Evolutionary conservation across 164 flowering plant genomes (phyloP).

Genomic region (Buxus sempervirens): DNA sequence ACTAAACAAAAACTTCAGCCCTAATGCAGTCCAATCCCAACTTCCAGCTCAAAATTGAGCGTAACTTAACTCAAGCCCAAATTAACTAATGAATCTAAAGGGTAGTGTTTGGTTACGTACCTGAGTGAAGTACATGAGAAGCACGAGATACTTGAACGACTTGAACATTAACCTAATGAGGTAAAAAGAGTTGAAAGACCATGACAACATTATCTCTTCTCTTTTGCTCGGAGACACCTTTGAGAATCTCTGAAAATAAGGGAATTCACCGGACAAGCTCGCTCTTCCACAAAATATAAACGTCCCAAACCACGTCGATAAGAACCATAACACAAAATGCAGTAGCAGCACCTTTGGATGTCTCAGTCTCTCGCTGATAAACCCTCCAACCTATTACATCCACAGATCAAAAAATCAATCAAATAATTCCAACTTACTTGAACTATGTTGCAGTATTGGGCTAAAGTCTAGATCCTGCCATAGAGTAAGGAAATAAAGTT

Average conservation of each 20-base stretch:
- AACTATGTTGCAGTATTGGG: too few relatives aligned
- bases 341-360: constrained; percentile 46
- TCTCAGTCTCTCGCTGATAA: constrained; percentile 33
- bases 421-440: too few relatives aligned
- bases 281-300: constrained; percentile 48
- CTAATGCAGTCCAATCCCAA: too few relatives aligned
- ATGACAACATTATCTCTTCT: constrained; percentile 45
- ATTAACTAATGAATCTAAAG: too few relatives aligned
- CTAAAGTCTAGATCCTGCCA: too few relatives aligned
- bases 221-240: constrained; percentile 31
- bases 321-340: constrained; percentile 39
- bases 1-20: too few relatives aligned
- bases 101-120: constrained; percentile 19
- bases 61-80: too few relatives aligned
- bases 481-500: too few relatives aligned
- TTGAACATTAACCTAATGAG: constrained; percentile 40
- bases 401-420: neutral
- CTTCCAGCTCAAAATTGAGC: too few relatives aligned
- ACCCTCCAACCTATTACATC: constrained; percentile 43
- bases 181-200: constrained; percentile 41
- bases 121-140: constrained; percentile 67
- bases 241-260: constrained; percentile 52
- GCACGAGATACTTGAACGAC: constrained; percentile 40
- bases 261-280: constrained; percentile 47
- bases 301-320: constrained; percentile 73